Base-by-base conservation (phyloP, 163 green algal species). In the Botryococcus braunii region DNA sequence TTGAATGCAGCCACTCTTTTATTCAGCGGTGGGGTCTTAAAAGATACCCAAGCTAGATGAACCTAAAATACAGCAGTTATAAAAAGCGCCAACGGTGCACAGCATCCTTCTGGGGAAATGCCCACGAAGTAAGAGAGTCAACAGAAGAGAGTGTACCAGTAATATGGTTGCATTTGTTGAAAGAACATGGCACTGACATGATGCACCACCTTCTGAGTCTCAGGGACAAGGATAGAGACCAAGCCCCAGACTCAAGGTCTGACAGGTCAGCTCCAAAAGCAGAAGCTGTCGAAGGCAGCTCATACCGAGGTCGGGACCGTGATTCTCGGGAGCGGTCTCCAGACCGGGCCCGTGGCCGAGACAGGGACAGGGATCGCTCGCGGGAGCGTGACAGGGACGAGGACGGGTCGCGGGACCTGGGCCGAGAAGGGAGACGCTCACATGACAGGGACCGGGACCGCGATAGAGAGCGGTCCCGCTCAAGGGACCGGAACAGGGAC, bases 331-430 rank as follows among this genome's bases (percentile, higher is more conserved):
- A 7, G 32, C 56, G 6, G 25, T 64, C 56, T 32, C 56, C 5
- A 8, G 46, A 47, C 43, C 34, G 46, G 31, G 7, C 21, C 9
- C 59, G 59, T 40, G 34, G 38, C 65, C 46, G n/a, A 29, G 41
- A 57, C 39, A 60, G 63, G 34, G 29, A 46, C 29, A 69, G 29
- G 63, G 63, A 61, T 23, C 39, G 62, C 2, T 11, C 39, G 40
- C 21, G 62, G 8, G 62, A 68, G 23, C 39, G 39, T 11, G 62
- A 68, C 2, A 68, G 23, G 40, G 40, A 57, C 38, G 4, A 34
- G 11, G 39, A 59, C 25, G 9, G 25, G 1, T 11, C 17, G 39
- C 17, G 40, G 5, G 35, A 66, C 21, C 31, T 37, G 35, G 50
- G 34, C 25, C 50, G 50, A 9, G 50, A 27, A 27, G 25, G 50